Evolutionary conservation across 495 filamentous ascomycete genomes (phyloP), one percentile per base, ranked within the genome.

Genomic region (Neurospora tetrasperma): DNA sequence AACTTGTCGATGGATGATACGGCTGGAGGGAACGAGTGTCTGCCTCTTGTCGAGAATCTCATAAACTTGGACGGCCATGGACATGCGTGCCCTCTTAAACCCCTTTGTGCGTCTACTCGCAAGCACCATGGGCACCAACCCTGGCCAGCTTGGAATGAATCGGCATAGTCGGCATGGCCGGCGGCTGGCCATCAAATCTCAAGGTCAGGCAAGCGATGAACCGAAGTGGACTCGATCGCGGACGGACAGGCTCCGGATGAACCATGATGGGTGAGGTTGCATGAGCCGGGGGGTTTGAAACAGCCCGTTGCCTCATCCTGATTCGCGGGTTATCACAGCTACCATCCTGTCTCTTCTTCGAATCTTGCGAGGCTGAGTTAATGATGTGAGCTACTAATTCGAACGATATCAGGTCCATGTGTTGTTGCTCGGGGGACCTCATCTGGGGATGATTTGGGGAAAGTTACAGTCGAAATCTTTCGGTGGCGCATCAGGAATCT

Each of bases 211-310:
- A 54, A 54, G 46, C 46, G 46, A 27, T 10, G 20, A 27, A 27
- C 46, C 46, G 46, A 54, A 54, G 20, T 31, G 54, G 54, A 62
- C 27, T 62, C 54, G 54, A 62, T 40, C 39, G 46, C 76, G 76
- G 74, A 76, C 70, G 66, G 27, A 62, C 38, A 74, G 31, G 54
- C 71, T 77, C 76, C 76, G 75, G 74, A 73, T 73, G 72, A 18
- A 71, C 69, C 54, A 48, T 74, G 74, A 14, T 42, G 46, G 20
- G 11, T 16, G 54, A 62, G 46, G 54, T 62, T 62, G 27, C 54
- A 18, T 62, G 54, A 18, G 23, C 27, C 23, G 12, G 54, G 18
- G 18, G 18, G 9, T 4, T 46, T 46, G 23, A 31, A 31, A 62
- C 20, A 12, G 9, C 11, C 48, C 11, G 11, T 31, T 12, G 20